Base-by-base conservation (phyloP, 768 basidiomycete species). In the Nevesoporus exiguus region DNA sequence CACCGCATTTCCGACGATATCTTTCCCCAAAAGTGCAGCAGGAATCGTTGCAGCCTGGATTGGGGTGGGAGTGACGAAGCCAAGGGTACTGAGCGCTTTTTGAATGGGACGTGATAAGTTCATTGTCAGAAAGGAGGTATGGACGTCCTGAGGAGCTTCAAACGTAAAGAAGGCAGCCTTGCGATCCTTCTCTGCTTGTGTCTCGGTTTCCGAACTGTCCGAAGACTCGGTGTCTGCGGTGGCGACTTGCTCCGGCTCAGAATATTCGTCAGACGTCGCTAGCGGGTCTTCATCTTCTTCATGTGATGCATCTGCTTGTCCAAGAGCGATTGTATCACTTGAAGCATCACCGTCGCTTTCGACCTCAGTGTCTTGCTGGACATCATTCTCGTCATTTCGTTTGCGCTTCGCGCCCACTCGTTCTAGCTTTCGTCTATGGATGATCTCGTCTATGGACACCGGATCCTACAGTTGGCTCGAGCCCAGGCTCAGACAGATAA, bases 41-140 rank as follows among this genome's bases (percentile, higher is more conserved):
- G 97, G 97, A 51, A 99, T 92, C 13, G 95, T 88, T 40, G 90
- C 86, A 2, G 90, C 85, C 73, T 99, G 97, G 47, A 99, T 98
- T 1, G 97, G 97, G 2, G 97, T 99, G 8, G 97, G 97, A 30
- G 80, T 85, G 43, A 78, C 72, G 62, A 95, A 93, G 34, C 83
- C 82, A 15, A 98, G 77, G 7, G 84, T 76, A n/a, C 90, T 86
- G 46, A 98, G 74, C 14, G 95, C 89, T 65, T 94, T 96, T 48
- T 97, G 80, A 42, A 98, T 80, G 1, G 94, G 97, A 27, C 97
- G 88, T 1, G 97, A 98, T 27, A 99, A 80, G 68, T 95, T 96
- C 92, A 97, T 94, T 9, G 88, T 83, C 34, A 92, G 73, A 76
- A 97, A 97, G 15, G 95, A 93, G 33, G 82, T 68, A 62, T 91